phyloP scores from a whole-genome alignment of 2,329 filamentous ascomycete genomes.

The Zalaria sp. region DNA sequence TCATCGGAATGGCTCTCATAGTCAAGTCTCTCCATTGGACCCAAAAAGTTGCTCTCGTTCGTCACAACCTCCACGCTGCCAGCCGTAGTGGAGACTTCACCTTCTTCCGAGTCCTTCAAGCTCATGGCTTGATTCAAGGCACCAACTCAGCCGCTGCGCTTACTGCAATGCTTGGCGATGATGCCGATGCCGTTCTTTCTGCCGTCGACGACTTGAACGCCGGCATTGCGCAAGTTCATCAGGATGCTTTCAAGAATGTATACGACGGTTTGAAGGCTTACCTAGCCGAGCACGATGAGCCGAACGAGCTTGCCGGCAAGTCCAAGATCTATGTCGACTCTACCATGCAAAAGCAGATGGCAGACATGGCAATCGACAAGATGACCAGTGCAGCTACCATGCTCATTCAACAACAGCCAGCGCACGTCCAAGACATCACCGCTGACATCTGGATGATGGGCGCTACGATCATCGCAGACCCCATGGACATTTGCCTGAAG shows the following conservation, averaged over 20 bases:
- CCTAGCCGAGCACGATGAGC: slow-evolving; percentile 12
- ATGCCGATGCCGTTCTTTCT: slow-evolving; percentile 27
- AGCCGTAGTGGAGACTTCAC: slow-evolving; percentile 29
- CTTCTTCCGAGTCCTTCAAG: slow-evolving; percentile 32
- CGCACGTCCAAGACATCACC: slow-evolving; percentile 24
- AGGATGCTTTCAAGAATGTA: slow-evolving; percentile 32
- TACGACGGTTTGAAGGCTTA: slow-evolving; percentile 27
- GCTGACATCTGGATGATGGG: slow-evolving; percentile 32
- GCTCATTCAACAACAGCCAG: slow-evolving; percentile 28
- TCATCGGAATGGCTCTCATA: slow-evolving; percentile 10
- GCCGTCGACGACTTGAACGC: slow-evolving; percentile 32
- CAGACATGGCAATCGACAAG: slow-evolving; percentile 32
- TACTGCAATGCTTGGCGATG: slow-evolving; percentile 23
- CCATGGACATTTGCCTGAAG: slow-evolving; percentile 26
- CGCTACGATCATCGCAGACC: slow-evolving; percentile 29
- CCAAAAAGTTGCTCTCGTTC: slow-evolving; percentile 29
- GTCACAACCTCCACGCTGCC: slow-evolving; percentile 30
- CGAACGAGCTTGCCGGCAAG: slow-evolving; percentile 11
- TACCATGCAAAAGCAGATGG: slow-evolving; percentile 29
- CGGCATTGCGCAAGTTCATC: slow-evolving; percentile 29
- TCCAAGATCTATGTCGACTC: slow-evolving; percentile 29
- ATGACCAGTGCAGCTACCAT: slow-evolving; percentile 28
- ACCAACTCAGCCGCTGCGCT: slow-evolving; percentile 31
- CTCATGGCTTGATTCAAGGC: slow-evolving; percentile 27
- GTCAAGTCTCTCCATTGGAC: slow-evolving; percentile 28